Conservation (phyloP, 2,329 filamentous ascomycete genomes). For the Verticillium nubilum region DNA sequence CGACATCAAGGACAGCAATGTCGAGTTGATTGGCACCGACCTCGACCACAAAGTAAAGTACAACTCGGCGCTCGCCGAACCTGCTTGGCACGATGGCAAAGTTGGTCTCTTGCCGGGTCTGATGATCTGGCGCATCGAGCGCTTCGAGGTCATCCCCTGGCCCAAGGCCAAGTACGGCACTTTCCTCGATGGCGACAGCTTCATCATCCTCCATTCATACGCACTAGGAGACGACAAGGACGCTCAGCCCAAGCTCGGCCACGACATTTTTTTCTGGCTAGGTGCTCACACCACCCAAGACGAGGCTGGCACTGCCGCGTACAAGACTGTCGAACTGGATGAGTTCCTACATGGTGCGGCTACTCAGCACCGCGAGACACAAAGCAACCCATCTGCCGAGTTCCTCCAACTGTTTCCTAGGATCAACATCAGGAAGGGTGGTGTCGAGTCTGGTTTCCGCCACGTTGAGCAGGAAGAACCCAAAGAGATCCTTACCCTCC, state of each 20-base stretch:
- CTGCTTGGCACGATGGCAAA: slow-evolving; percentile 58
- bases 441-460: slow-evolving; percentile 56
- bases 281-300: slow-evolving; percentile 61
- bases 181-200: slow-evolving; percentile 65
- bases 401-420: slow-evolving; percentile 57
- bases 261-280: slow-evolving; percentile 68
- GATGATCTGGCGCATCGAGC: slow-evolving; percentile 60
- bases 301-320: slow-evolving; percentile 62
- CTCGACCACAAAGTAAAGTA: slow-evolving; percentile 65
- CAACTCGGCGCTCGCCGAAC: slow-evolving; percentile 58
- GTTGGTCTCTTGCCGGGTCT: slow-evolving; percentile 51
- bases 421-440: slow-evolving; percentile 54
- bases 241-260: slow-evolving; percentile 37
- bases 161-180: slow-evolving; percentile 50
- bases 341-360: slow-evolving; percentile 59
- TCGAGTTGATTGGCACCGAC: slow-evolving; percentile 57
- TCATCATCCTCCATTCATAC: slow-evolving; percentile 58
- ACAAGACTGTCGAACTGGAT: slow-evolving; percentile 67
- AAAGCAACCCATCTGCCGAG: slow-evolving; percentile 51
- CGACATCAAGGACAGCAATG: slow-evolving; percentile 63
- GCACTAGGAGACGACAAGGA: slow-evolving; percentile 40
- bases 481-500: slow-evolving; percentile 42
- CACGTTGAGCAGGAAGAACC: slow-evolving; percentile 48
- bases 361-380: slow-evolving; percentile 60
- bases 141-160: slow-evolving; percentile 60